Evolutionary conservation across 148 eudicot species (phyloP).

Genomic region (Cornus florida): DNA sequence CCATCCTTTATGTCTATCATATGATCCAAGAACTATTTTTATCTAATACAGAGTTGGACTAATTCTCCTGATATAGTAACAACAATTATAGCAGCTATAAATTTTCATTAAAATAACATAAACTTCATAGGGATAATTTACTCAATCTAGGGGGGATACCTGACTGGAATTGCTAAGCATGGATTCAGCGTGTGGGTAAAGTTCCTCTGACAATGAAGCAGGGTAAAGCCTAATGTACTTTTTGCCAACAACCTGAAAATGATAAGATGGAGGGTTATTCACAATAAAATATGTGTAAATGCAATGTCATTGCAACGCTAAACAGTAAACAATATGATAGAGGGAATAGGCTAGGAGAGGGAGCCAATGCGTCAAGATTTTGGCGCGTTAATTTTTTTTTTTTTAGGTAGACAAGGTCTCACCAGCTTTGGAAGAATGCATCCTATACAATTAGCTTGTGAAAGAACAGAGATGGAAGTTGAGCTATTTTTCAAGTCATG

Average conservation of each 20-base stretch:
- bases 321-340: neutral
- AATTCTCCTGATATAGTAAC: neutral
- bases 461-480: no score
- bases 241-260: constrained; percentile 86
- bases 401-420: neutral
- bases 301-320: neutral
- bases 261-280: constrained; percentile 3
- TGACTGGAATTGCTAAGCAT: constrained; percentile 94
- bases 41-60: no score
- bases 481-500: neutral
- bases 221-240: constrained; percentile 87
- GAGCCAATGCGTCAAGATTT: neutral
- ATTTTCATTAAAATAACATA: neutral
- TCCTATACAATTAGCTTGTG: neutral
- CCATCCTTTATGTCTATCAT: no score
- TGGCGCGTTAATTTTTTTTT: neutral
- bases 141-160: constrained; percentile 37
- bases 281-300: neutral
- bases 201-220: constrained; percentile 76
- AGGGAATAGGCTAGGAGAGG: neutral
- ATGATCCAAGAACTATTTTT: no score
- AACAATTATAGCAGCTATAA: neutral
- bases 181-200: constrained; percentile 82
- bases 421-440: neutral
- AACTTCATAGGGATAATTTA: neutral